A percentile compares a stretch with the other conserved stretches of the same genome.
phyloP scores from a whole-genome alignment of 2,329 filamentous ascomycete species.

The Zymoseptoria ardabiliae region DNA sequence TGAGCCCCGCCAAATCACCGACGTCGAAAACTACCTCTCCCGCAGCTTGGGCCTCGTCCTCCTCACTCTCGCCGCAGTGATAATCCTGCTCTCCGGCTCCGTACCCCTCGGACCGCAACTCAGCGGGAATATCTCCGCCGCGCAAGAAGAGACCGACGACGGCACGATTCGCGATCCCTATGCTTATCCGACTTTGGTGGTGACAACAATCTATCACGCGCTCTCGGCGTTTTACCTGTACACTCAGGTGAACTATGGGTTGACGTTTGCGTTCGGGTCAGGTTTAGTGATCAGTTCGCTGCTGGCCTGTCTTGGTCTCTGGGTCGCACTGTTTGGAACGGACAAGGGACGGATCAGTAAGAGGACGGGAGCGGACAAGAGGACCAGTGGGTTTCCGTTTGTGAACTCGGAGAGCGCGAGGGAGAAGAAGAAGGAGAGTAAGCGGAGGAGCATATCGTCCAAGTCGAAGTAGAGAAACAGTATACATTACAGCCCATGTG shows the following conservation, averaged over 20 bases:
- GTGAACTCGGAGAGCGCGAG: constrained; percentile 40
- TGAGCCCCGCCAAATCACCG: constrained; percentile 48
- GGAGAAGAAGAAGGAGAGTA: constrained; percentile 26
- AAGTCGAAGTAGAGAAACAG: constrained; percentile 12
- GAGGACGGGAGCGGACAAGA: constrained; percentile 60
- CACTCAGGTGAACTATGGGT: constrained; percentile 52
- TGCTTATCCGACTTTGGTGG: constrained; percentile 57
- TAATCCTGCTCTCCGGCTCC: constrained; percentile 62
- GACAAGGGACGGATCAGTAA: constrained; percentile 50
- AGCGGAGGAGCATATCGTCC: constrained; percentile 19
- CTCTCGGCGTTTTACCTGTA: constrained; percentile 60
- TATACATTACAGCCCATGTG: not conserved
- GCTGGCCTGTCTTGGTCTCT: constrained; percentile 57
- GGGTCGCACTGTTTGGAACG: constrained; percentile 55
- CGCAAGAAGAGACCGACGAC: not conserved
- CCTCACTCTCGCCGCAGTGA: constrained; percentile 55
- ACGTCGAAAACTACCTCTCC: constrained; percentile 65
- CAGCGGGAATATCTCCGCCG: not conserved
- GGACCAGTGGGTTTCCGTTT: constrained; percentile 60
- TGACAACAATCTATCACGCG: constrained; percentile 58
- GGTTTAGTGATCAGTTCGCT: constrained; percentile 51
- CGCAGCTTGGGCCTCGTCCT: constrained; percentile 63
- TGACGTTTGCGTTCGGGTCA: constrained; percentile 50
- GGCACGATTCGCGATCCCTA: constrained; percentile 19
- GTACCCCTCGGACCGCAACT: constrained; percentile 49